Evolutionary conservation across 1,284 basidiomycete genomes (phyloP).

Genomic region (Malassezia brasiliensis): DNA sequence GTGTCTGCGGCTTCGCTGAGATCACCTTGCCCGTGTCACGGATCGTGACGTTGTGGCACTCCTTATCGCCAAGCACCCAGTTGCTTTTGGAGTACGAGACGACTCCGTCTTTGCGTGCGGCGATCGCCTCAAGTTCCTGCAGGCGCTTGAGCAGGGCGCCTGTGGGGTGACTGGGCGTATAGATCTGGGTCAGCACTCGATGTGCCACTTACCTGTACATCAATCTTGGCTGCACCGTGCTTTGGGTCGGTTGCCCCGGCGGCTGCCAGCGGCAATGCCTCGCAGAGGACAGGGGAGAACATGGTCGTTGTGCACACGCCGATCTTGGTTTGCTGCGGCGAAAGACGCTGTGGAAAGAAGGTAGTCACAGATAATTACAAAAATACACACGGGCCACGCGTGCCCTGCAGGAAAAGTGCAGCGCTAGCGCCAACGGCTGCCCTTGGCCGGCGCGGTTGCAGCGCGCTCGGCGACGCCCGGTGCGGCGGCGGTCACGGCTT

Average conservation of each 20-base stretch:
- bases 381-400: neutral
- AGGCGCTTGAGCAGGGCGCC: slow-evolving; percentile 2
- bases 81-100: neutral
- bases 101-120: neutral
- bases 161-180: slow-evolving; percentile 2
- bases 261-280: slow-evolving; percentile 6
- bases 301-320: neutral
- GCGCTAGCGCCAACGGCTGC: slow-evolving; percentile 22
- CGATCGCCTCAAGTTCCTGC: neutral
- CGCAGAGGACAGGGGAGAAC: slow-evolving; percentile 17
- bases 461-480: neutral
- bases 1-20: neutral
- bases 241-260: neutral
- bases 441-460: slow-evolving; percentile 1
- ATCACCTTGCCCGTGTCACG: slow-evolving; percentile 1
- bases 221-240: slow-evolving; percentile 1
- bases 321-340: neutral
- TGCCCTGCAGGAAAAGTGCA: slow-evolving; percentile 6
- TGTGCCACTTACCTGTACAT: slow-evolving; percentile 6
- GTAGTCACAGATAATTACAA: neutral
- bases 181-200: slow-evolving; percentile 3
- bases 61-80: neutral
- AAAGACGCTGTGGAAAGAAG: neutral
- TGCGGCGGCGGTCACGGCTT: neutral
- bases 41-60: slow-evolving; percentile 5